Base-by-base conservation (phyloP, 148 eudicot species). In the Selenicereus undatus region DNA sequence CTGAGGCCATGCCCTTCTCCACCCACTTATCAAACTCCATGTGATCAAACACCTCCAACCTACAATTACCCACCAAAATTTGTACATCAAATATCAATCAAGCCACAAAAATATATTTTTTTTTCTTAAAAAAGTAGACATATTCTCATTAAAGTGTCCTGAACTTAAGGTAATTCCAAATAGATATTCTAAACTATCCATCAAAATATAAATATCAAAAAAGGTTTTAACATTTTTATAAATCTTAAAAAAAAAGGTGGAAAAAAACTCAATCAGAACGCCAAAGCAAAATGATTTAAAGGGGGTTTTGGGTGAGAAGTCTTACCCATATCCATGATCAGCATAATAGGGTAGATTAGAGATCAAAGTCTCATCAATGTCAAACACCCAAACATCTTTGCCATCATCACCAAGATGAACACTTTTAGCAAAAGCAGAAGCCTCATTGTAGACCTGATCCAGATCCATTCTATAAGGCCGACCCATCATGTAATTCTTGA, bases 321-420 rank as follows among this genome's bases (percentile, higher is more conserved):
- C 87, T 42, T 90, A 95, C 99, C 99, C 99, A 86, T 77, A 93
- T 60, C 91, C 97, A 90, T 92, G 97, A 27, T 89, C 80, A 5
- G 84, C 83, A 77, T 95, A 95, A 86, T 95, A 95, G 17, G 99
- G 97, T 17, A 95, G 89, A 91, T 95, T 90, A n/a, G 95, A 93
- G 17, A 96, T 86, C 87, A 93, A 84, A 81, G 98, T 96, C 87
- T 96, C 97, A 82, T 96, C 98, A 48, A 96, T 54, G 75, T 96
- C 99, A 83, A 96, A 96, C n/a, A 95, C 81, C 99, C 99, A 96
- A 78, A 72, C 89, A 86, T 91, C 91, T 42, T 84, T 92, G 1
- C 90, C 92, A 87, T 92, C 98, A 42, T 74, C 87, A 11, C 80
- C 84, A 85, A 90, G 77, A 68, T 71, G 26, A 20, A 91, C 54